Evolutionary conservation across 805 yeast species (phyloP).

Genomic region (Cyberlindnera veronae): DNA sequence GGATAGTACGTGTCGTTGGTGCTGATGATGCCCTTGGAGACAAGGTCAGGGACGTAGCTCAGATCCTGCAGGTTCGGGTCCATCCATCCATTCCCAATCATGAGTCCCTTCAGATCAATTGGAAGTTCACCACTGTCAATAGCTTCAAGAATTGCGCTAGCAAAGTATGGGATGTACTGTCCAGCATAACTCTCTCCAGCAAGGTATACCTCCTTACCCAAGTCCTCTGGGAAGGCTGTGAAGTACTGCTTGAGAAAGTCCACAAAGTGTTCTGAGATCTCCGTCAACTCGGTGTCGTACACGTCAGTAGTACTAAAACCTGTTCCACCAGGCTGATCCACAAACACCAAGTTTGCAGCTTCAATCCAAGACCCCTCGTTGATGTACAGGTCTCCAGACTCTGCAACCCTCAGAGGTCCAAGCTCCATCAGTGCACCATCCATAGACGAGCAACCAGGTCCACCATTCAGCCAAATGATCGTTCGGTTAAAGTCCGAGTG

Average conservation of each 20-base stretch:
- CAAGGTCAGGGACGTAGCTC: slow-evolving; percentile 70
- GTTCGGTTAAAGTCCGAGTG: slow-evolving; percentile 34
- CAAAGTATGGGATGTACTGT: slow-evolving; percentile 88
- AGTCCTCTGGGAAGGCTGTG: slow-evolving; percentile 67
- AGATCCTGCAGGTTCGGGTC: slow-evolving; percentile 82
- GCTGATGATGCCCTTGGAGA: slow-evolving; percentile 41
- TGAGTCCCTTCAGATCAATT: slow-evolving; percentile 54
- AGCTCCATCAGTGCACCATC: slow-evolving; percentile 92
- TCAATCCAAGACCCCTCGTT: slow-evolving; percentile 84
- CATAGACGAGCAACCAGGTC: slow-evolving; percentile 97
- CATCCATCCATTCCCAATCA: slow-evolving; percentile 95
- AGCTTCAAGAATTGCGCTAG: slow-evolving; percentile 50
- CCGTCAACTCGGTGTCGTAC: slow-evolving; percentile 49
- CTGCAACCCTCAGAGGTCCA: slow-evolving; percentile 73
- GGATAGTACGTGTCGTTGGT: slow-evolving; percentile 13
- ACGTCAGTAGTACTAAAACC: slow-evolving; percentile 71
- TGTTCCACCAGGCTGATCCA: slow-evolving; percentile 95
- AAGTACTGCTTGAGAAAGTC: slow-evolving; percentile 63
- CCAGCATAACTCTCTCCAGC: slow-evolving; percentile 99
- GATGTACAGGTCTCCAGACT: slow-evolving; percentile 40
- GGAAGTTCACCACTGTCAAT: slow-evolving; percentile 30
- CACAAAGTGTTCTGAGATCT: slow-evolving; percentile 60
- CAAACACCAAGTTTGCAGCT: slow-evolving; percentile 70
- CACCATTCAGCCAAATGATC: slow-evolving; percentile 91
- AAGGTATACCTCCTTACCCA: slow-evolving; percentile 56